phyloP scores from a whole-genome alignment of 83 land plant genomes.

The Thuja plicata region DNA sequence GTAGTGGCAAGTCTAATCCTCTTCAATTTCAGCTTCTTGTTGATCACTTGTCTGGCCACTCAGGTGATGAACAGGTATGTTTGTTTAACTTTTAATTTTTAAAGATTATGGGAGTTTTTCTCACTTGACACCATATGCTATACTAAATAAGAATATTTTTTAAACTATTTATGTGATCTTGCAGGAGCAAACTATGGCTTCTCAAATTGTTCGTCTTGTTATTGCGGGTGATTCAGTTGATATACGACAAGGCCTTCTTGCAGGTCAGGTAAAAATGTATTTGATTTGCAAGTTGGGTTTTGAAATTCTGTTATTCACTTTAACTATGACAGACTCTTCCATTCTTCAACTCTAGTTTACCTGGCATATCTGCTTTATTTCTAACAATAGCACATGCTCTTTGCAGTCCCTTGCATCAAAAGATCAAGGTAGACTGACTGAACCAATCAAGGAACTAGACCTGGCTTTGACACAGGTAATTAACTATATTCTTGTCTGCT shows the following conservation, averaged over 20 bases:
- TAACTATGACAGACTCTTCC: not conserved
- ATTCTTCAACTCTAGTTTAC: not conserved
- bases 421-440: constrained; percentile 72
- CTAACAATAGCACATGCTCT: not conserved
- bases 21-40: constrained; percentile 93
- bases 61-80: constrained; percentile 82
- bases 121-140: not conserved
- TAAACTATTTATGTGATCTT: not conserved
- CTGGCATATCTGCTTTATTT: not conserved
- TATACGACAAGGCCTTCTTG: constrained; percentile 50
- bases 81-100: not conserved
- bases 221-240: constrained; percentile 93
- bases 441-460: constrained; percentile 94
- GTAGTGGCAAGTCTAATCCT: constrained; percentile 73
- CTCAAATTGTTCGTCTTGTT: constrained; percentile 85
- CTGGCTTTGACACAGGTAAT: constrained; percentile 84
- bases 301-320: not conserved
- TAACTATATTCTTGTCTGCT: constrained; percentile 5
- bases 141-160: not conserved
- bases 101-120: not conserved
- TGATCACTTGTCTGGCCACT: constrained; percentile 92
- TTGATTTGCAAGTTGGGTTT: not conserved
- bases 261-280: constrained; percentile 71
- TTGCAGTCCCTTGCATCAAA: constrained; percentile 71
- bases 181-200: constrained; percentile 86